Base-by-base conservation (phyloP, 164 flowering plant genomes). In the Taxillus chinensis region DNA sequence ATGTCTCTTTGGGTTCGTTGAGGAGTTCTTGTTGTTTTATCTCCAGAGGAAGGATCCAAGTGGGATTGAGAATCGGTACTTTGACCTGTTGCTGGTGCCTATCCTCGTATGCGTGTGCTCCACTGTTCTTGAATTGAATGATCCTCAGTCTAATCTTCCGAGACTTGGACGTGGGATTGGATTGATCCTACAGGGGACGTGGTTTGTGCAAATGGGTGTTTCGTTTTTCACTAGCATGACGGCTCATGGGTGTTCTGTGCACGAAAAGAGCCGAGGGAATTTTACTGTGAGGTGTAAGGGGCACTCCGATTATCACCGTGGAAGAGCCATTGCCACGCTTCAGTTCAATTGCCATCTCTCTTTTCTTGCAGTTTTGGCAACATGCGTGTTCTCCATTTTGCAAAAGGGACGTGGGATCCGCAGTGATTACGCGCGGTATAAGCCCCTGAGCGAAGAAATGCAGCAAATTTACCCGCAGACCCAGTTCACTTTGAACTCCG, bases 161-260 rank as follows among this genome's bases (percentile, higher is more conserved):
- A 65, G 68, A 52, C 55, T 95, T 65, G 90, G 67, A 4, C 86
- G 96, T 13, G 99, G 89, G 62, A 56, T 80, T 17, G 97, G 96
- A 55, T 65, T 95, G 64, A 71, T 87, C 63, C 65, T 82, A 62
- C 96, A 95, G 58, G 99, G 97, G 52, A 83, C 79, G 42, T 95
- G 99, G 99, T 79, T 89, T 70, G 13, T 87, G 50, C 99, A 95
- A 67, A 95, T 91, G 99, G 97, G 92, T 15, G 48, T 91, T 46
- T 87, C 97, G 0, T 87, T 95, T 60, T 87, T 62, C 71, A 76
- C 90, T 3, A 55, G 57, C 63, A 69, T 70, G 77, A 78, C 89
- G 2, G 73, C 80, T 14, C 80, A 82, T 11, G 95, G 92, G 0
- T 95, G 99, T 62, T 54, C 55, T 37, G 69, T 89, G 72, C 73